Evolutionary conservation across 352 stramenopile species (phyloP).

Genomic region (Pythium inflatum): DNA sequence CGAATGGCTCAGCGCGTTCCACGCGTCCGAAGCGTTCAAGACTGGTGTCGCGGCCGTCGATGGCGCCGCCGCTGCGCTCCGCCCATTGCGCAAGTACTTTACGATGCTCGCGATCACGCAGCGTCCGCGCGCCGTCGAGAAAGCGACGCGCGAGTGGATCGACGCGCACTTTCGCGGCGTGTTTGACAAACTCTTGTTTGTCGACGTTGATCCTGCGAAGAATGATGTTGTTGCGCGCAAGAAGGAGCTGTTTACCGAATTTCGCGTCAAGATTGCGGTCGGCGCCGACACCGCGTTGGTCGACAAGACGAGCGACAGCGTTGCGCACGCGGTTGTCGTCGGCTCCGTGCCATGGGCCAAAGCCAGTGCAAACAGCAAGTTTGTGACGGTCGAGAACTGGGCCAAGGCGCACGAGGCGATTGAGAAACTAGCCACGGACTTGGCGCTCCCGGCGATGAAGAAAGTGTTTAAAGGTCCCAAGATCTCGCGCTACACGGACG

Average conservation of each 20-base stretch:
- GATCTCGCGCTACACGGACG: constrained; percentile 68
- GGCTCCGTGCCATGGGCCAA: constrained; percentile 60
- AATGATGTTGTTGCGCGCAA: constrained; percentile 53
- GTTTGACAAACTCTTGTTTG: constrained; percentile 78
- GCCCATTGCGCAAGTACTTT: constrained; percentile 64
- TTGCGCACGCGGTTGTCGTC: constrained; percentile 46
- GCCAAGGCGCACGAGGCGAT: constrained; percentile 38
- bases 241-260: constrained; percentile 63
- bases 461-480: constrained; percentile 59
- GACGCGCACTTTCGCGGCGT: constrained; percentile 62
- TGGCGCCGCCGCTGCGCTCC: constrained; percentile 44
- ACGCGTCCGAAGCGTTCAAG: constrained; percentile 54
- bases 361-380: constrained; percentile 15
- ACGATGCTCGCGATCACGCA: constrained; percentile 65
- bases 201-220: constrained; percentile 46
- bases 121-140: constrained; percentile 62
- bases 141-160: constrained; percentile 75
- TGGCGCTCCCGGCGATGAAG: constrained; percentile 47
- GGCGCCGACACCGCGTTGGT: constrained; percentile 43
- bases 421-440: constrained; percentile 46
- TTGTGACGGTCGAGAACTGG: constrained; percentile 43
- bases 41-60: constrained; percentile 38
- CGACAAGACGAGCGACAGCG: constrained; percentile 31
- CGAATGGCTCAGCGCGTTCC: constrained; percentile 50
- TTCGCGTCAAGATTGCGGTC: constrained; percentile 67